Conservation (phyloP, 2,329 filamentous ascomycete species). For the Alternaria arborescens region DNA sequence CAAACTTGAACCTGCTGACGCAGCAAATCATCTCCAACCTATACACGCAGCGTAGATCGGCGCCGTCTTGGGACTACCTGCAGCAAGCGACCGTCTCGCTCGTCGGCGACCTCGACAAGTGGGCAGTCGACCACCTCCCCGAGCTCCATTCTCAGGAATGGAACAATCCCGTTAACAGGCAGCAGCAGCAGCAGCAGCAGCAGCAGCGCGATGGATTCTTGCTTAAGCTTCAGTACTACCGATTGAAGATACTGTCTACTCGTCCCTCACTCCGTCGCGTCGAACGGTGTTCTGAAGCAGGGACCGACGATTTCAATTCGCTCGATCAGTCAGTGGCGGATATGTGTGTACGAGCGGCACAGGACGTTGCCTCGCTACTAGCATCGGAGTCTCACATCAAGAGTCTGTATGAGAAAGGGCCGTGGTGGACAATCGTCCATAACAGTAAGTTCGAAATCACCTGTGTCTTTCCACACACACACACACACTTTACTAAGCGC, state of each 20-base stretch:
- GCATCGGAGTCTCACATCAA: constrained; percentile 29
- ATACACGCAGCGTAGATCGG: constrained; percentile 40
- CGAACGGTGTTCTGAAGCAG: constrained; percentile 36
- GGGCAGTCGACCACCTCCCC: constrained; percentile 26
- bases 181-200: too few relatives aligned
- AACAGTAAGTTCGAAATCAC: constrained; percentile 23
- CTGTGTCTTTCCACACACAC: too few relatives aligned
- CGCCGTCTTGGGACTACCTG: constrained; percentile 41
- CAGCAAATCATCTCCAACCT: constrained; percentile 26
- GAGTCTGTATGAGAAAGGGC: constrained; percentile 27
- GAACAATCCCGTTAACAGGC: constrained; percentile 3
- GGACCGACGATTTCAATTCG: constrained; percentile 32
- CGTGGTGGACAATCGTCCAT: constrained; percentile 51
- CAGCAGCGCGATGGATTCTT: constrained; percentile 14
- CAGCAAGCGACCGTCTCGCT: constrained; percentile 38
- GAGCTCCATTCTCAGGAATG: neutral
- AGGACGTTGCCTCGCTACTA: constrained; percentile 38
- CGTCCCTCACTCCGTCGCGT: constrained; percentile 49
- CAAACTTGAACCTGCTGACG: constrained; percentile 9
- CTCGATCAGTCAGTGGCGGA: constrained; percentile 41
- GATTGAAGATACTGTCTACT: constrained; percentile 44
- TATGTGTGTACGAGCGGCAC: constrained; percentile 44
- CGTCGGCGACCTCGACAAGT: constrained; percentile 38
- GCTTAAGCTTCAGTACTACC: constrained; percentile 40
- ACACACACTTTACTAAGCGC: too few relatives aligned